Conservation (phyloP, 352 stramenopile genomes). For the Pythium monospermum region DNA sequence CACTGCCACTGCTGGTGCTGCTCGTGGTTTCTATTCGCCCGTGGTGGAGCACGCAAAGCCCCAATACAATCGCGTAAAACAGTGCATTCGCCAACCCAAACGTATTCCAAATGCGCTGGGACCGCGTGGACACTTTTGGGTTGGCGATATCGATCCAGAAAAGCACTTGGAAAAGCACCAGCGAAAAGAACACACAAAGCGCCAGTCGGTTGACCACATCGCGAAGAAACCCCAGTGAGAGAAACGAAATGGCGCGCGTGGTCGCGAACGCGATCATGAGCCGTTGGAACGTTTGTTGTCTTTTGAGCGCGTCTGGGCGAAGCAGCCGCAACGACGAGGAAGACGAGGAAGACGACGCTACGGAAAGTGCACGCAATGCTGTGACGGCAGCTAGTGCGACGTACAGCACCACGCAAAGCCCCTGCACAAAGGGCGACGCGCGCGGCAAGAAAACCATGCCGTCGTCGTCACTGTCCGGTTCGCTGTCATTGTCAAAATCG, state of each 20-base stretch:
- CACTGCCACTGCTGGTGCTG: too few relatives aligned
- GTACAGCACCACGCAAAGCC: slow-evolving; percentile 61
- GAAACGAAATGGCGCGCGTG: slow-evolving; percentile 50
- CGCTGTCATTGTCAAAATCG: too few relatives aligned
- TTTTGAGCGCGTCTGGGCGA: slow-evolving; percentile 31
- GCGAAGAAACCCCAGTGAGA: slow-evolving; percentile 27
- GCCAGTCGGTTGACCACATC: slow-evolving; percentile 67
- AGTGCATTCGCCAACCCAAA: slow-evolving; percentile 66
- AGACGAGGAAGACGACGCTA: slow-evolving; percentile 2
- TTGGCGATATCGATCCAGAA: slow-evolving; percentile 88
- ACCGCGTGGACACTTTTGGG: slow-evolving; percentile 65
- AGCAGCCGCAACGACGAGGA: slow-evolving; percentile 9
- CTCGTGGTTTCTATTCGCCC: too few relatives aligned
- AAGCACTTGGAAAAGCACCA: slow-evolving; percentile 82
- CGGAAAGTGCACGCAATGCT: slow-evolving; percentile 37
- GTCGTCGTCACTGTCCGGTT: too few relatives aligned
- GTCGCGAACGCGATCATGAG: slow-evolving; percentile 62
- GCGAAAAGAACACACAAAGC: slow-evolving; percentile 81
- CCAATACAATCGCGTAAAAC: slow-evolving; percentile 70
- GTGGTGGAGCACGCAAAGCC: slow-evolving; percentile 45
- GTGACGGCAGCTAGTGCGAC: slow-evolving; percentile 47
- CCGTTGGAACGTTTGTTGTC: slow-evolving; percentile 65
- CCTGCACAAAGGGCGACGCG: slow-evolving; percentile 36
- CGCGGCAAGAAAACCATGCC: slow-evolving; percentile 50
- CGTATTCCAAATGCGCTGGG: slow-evolving; percentile 66